A percentile compares a stretch with the other conserved stretches of the same genome.
Conservation (phyloP, 2,329 filamentous ascomycete species). For the Botryotinia convoluta region DNA sequence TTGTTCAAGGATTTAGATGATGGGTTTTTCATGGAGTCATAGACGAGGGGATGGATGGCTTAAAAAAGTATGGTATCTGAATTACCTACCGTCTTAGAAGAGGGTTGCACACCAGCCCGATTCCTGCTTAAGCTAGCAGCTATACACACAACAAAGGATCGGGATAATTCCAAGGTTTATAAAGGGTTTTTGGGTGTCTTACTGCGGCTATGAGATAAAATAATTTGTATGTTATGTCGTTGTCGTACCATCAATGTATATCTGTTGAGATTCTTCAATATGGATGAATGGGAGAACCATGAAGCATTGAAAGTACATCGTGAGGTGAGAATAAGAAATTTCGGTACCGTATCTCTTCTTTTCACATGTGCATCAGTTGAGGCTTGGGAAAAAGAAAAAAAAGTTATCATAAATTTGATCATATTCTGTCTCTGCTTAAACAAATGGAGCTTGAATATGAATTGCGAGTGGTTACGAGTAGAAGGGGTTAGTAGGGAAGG, state of each 20-base stretch:
- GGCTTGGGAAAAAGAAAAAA: neutral
- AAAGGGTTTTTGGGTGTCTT: conserved; percentile 5
- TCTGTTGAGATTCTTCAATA: conserved; percentile 6
- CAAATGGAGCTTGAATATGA: neutral
- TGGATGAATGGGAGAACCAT: neutral
- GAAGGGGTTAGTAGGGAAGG: neutral
- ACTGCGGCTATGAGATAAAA: conserved; percentile 16
- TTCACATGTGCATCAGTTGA: neutral
- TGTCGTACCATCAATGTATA: neutral
- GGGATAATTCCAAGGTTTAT: neutral
- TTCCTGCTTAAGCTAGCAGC: conserved; percentile 2
- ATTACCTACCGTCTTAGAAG: conserved; percentile 14
- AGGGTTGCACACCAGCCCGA: conserved; percentile 2
- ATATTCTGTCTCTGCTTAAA: neutral
- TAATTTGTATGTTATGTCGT: neutral
- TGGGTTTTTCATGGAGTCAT: neutral
- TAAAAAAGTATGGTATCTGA: neutral
- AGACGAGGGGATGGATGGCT: neutral
- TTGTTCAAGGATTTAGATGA: conserved; percentile 6
- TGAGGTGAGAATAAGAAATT: neutral
- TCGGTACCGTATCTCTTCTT: neutral
- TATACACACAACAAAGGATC: neutral
- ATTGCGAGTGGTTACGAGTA: neutral
- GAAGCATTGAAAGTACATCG: neutral
- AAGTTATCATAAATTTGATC: neutral